Evolutionary conservation across 257 asterid species (phyloP).

Genomic region (Solanum dulcamara): DNA sequence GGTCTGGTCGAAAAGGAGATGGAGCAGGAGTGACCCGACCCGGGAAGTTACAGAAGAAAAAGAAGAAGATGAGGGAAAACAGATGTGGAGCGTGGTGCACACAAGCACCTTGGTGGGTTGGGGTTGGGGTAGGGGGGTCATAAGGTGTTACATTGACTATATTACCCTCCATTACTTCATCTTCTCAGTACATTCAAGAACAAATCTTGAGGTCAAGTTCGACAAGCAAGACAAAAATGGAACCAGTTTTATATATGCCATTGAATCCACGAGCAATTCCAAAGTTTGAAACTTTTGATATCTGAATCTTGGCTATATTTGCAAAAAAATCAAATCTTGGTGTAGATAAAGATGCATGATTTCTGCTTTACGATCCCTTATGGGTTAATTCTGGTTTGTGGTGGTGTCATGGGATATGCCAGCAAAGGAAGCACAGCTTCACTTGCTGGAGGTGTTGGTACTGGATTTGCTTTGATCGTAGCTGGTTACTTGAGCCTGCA

Average conservation of each 20-base stretch:
- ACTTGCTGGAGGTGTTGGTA: slow-evolving; percentile 72
- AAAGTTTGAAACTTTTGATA: neutral
- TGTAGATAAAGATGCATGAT: slow-evolving; percentile 65
- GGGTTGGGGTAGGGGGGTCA: neutral
- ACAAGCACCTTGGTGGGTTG: neutral
- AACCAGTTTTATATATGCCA: neutral
- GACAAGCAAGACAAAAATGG: too few species aligned
- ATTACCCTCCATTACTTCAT: neutral
- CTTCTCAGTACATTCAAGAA: neutral
- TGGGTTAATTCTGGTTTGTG: slow-evolving; percentile 57
- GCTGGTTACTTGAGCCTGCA: slow-evolving; percentile 94
- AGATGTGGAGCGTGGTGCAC: neutral
- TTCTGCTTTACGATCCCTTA: slow-evolving; percentile 97
- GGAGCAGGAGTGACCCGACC: neutral
- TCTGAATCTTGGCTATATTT: neutral
- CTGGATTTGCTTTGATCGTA: slow-evolving; percentile 61
- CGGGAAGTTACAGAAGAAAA: neutral
- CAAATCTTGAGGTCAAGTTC: neutral
- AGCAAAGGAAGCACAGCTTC: slow-evolving; percentile 81
- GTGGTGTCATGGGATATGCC: slow-evolving; percentile 78
- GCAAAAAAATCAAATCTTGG: neutral
- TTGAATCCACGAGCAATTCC: neutral
- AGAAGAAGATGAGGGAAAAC: neutral
- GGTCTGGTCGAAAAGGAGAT: neutral
- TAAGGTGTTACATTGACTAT: neutral